Base-by-base conservation (phyloP, 345 rosid species). In the Eucalyptus erythrocorys region DNA sequence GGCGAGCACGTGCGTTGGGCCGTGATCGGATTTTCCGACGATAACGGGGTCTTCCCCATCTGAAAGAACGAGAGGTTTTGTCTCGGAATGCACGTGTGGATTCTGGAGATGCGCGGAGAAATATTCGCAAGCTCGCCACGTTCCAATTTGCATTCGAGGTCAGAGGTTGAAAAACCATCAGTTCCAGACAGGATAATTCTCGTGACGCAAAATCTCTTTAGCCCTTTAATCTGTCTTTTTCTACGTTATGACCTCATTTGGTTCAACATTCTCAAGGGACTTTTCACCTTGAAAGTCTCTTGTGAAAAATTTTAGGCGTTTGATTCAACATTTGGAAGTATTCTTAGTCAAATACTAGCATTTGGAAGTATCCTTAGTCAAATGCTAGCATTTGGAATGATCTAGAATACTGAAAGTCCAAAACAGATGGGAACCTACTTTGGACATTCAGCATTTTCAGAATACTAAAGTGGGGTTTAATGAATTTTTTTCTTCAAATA, bases 211-310 rank as follows among this genome's bases (percentile, higher is more conserved):
- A 26, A 59, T 59, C 68, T 59, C 68, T 13, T 12, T 34, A 30
- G 68, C 34, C 68, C 68, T 61, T 59, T 32, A 59, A 27, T 59
- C 68, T 61, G 2, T n/a, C 76, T 64, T 40, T 64, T 2, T n/a
- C 40, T n/a, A 7, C 40, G 4, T 64, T 15, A n/a, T n/a, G 49
- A 12, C 49, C 49, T 12, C 4, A 0, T 48, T 13, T 48, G 16
- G 2, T 13, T 48, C 49, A 0, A 6, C 49, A 13, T 48, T 48
- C 16, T 15, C 15, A 48, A 48, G 5, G 2, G 49, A 1, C 42
- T 42, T 42, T 42, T 4, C 4, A 4, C 42, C 42, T 6, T 6
- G 42, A 42, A 42, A 42, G 42, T 6, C 48, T 15, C 14, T 48
- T 48, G 15, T 5, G 15, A 48, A 48, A 48, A 48, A 48, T 13